phyloP scores from a whole-genome alignment of 2,329 filamentous ascomycete species.

The Alternaria ventricosa region DNA sequence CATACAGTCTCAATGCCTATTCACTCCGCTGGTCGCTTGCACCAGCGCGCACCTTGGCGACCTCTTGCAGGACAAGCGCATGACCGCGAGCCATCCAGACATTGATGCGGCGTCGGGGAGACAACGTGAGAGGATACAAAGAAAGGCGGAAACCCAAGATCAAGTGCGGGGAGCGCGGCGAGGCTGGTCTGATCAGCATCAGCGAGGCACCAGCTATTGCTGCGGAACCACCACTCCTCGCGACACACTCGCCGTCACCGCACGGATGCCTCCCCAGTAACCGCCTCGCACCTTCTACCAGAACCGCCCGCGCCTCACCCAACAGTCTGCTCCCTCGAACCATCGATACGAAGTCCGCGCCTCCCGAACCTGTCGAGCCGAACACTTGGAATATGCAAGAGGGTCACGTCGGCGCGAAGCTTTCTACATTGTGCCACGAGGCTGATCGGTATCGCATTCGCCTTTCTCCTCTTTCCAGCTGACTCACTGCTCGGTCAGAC shows the following conservation, averaged over 20 bases:
- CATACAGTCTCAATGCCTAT: not conserved
- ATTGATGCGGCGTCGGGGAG: not conserved
- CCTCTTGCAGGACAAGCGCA: not conserved
- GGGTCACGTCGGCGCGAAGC: not conserved
- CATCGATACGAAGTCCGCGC: not conserved
- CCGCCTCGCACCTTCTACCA: not conserved
- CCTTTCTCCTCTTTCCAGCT: too few species aligned
- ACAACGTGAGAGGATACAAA: not conserved
- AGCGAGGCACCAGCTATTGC: not conserved
- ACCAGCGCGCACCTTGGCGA: not conserved
- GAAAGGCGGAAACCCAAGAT: fast-evolving
- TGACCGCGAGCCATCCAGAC: not conserved
- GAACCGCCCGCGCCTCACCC: not conserved
- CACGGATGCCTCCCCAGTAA: not conserved
- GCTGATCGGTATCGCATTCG: not conserved
- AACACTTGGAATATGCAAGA: not conserved
- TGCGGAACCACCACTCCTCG: not conserved
- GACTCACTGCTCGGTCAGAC: too few species aligned
- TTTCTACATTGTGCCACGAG: not conserved
- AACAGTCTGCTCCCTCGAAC: not conserved
- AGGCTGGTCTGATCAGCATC: not conserved
- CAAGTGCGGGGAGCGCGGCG: not conserved
- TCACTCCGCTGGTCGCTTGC: not conserved
- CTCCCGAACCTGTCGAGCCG: not conserved
- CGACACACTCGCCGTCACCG: not conserved